Evolutionary conservation across 2,329 filamentous ascomycete species (phyloP).

Genomic region (Sphaerulina musiva): DNA sequence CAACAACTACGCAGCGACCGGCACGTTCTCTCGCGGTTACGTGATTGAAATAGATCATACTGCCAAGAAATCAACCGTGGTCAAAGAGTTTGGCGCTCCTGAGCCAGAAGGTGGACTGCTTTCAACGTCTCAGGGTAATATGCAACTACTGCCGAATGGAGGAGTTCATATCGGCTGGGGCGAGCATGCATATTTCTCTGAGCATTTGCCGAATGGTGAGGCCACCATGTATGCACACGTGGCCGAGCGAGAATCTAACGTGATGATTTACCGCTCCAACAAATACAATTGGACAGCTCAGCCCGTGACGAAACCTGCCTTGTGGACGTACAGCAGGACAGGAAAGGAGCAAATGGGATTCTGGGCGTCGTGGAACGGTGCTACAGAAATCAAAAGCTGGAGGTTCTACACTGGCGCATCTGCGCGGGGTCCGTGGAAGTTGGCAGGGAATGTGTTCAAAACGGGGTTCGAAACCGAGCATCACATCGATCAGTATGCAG

Average conservation of each 20-base stretch:
- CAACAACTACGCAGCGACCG: conserved; percentile 42
- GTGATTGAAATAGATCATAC: conserved; percentile 43
- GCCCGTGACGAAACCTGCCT: conserved; percentile 38
- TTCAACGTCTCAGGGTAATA: conserved; percentile 48
- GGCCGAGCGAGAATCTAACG: conserved; percentile 34
- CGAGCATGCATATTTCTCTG: conserved; percentile 38
- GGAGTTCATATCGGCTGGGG: conserved; percentile 55
- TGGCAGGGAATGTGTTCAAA: conserved; percentile 37
- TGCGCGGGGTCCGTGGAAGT: conserved; percentile 33
- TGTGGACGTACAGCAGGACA: conserved; percentile 34
- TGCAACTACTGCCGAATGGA: conserved; percentile 50
- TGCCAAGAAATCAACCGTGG: conserved; percentile 39
- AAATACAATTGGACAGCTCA: conserved; percentile 49
- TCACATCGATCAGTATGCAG: conserved; percentile 20
- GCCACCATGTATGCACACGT: conserved; percentile 50
- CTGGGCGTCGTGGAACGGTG: conserved; percentile 52
- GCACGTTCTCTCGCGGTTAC: conserved; percentile 40
- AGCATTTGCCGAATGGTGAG: conserved; percentile 43
- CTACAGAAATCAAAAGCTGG: conserved; percentile 46
- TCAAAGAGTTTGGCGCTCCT: conserved; percentile 46
- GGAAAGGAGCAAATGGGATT: conserved; percentile 32
- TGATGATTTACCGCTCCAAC: conserved; percentile 51
- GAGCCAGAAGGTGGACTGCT: conserved; percentile 41
- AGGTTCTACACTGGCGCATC: conserved; percentile 43
- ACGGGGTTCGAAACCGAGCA: conserved; percentile 42